Evolutionary conservation across 2,329 filamentous ascomycete genomes (phyloP).

Genomic region (Anisogramma anomala): DNA sequence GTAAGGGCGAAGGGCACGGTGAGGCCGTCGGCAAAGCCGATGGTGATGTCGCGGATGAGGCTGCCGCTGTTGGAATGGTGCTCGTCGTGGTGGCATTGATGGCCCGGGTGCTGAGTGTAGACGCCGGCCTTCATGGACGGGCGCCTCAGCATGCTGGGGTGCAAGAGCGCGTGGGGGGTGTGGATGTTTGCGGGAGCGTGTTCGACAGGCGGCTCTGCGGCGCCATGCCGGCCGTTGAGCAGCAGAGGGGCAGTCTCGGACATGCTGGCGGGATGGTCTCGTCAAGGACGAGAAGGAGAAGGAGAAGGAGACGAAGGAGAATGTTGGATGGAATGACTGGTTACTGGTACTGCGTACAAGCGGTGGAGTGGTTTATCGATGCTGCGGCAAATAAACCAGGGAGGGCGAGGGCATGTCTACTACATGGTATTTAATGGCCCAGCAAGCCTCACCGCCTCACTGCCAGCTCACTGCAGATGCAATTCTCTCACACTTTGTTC

Average conservation of each 20-base stretch:
- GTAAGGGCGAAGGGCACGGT: conserved; percentile 72
- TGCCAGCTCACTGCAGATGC: too few species aligned
- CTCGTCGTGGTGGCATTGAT: conserved; percentile 13
- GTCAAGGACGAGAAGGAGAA: too few species aligned
- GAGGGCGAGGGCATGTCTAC: too few species aligned
- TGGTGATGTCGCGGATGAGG: conserved; percentile 53
- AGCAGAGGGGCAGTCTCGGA: conserved; percentile 12
- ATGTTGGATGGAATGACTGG: too few species aligned
- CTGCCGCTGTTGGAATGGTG: conserved; percentile 27
- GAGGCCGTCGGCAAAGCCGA: conserved; percentile 67
- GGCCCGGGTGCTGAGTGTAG: not conserved
- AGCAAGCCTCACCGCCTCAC: too few species aligned
- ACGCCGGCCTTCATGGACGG: conserved; percentile 1
- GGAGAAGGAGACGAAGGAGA: too few species aligned
- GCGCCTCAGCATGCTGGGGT: conserved; percentile 9
- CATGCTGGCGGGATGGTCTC: conserved; percentile 5
- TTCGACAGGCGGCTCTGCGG: conserved; percentile 10
- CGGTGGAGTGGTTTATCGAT: too few species aligned
- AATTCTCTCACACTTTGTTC: too few species aligned
- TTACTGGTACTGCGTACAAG: too few species aligned
- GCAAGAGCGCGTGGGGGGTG: conserved; percentile 6
- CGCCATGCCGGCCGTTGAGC: conserved; percentile 3
- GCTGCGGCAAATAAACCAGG: too few species aligned
- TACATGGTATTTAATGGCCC: too few species aligned
- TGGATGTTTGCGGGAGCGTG: conserved; percentile 2